Percentiles rank a stretch among this genome's conserved stretches.
Conservation (phyloP, 768 basidiomycete genomes). For the Mycena indigotica region DNA sequence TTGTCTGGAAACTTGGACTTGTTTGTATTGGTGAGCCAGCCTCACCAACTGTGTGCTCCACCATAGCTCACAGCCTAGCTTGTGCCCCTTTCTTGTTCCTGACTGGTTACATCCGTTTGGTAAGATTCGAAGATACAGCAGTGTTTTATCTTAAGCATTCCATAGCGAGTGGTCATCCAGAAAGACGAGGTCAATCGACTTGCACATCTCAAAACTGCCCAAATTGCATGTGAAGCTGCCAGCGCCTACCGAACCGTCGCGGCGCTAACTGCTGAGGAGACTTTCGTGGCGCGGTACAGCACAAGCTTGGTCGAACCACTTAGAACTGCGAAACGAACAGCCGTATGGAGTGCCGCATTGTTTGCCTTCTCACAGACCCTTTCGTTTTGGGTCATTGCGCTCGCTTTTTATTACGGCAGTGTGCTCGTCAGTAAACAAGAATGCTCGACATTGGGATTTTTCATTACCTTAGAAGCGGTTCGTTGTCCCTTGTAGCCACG, state of each 20-base stretch:
- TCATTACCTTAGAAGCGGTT: slow-evolving; percentile 77
- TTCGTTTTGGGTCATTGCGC: slow-evolving; percentile 77
- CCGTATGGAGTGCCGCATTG: slow-evolving; percentile 62
- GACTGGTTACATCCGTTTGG: slow-evolving; percentile 81
- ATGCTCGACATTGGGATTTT: slow-evolving; percentile 68
- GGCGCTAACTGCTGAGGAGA: slow-evolving; percentile 82
- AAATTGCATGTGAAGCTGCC: slow-evolving; percentile 90
- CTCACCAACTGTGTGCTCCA: neutral
- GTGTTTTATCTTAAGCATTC: neutral
- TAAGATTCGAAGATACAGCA: slow-evolving; percentile 31
- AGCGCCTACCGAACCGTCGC: slow-evolving; percentile 89
- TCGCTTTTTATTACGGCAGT: slow-evolving; percentile 80
- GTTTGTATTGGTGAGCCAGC: slow-evolving; percentile 69
- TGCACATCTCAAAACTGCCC: slow-evolving; percentile 77
- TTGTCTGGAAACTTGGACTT: slow-evolving; percentile 78
- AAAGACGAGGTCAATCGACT: slow-evolving; percentile 82
- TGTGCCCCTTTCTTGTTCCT: slow-evolving; percentile 69
- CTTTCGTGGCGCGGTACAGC: slow-evolving; percentile 70
- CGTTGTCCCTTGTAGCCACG: neutral
- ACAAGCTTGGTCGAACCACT: slow-evolving; percentile 72
- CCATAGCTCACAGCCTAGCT: slow-evolving; percentile 38
- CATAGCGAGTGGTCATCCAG: slow-evolving; percentile 76
- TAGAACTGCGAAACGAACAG: slow-evolving; percentile 56
- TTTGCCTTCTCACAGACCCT: slow-evolving; percentile 76
- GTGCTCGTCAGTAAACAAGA: slow-evolving; percentile 57